Evolutionary conservation across 371 early-diverging fungal genomes (phyloP), one percentile per base, ranked within the genome.

Genomic region (Mucor piriformis): DNA sequence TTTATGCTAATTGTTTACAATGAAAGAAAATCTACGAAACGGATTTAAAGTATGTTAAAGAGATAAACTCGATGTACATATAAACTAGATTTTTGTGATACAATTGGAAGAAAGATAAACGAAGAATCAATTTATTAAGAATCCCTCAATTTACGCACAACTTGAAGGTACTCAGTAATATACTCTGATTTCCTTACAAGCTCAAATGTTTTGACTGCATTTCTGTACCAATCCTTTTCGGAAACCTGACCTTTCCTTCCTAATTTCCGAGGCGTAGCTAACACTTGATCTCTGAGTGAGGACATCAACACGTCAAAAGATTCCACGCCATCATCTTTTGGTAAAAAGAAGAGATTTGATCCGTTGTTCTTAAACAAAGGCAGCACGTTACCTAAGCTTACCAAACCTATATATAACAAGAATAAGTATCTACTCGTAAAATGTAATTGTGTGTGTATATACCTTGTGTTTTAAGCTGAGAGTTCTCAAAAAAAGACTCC

Each of bases 211-310:
- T 70, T 77, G 11, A 68, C 38, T 6, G 83, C 71, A 51, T 62
- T 70, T 48, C 65, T 54, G 34, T 76, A 67, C 82, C 83, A 82
- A 20, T 82, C 83, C 35, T 74, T 76, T 67, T 82, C 83, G 16
- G 83, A 82, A 5, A 82, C 57, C 46, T 82, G 77, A 1, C 76
- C 79, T 29, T 73, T 75, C 59, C 69, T 81, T 1, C 79, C 77
- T 3, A 59, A 40, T 51, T 64, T 70, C 54, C 84, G 54, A 1
- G 84, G 82, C 5, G 73, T 73, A 11, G 72, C 81, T 43, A 79
- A 64, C 1, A 86, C 61, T 57, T 77, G 81, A 50, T 84, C 73
- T 29, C 83, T 67, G n/a, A 86, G 42, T 5, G 60, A 59, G 6
- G 50, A 47, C 1, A 70, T 33, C 33, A 83, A 50, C 18, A 64